A percentile compares a stretch with the other conserved stretches of the same genome.
Conservation (phyloP, 73 alveolate species). For the Stentor coeruleus region DNA sequence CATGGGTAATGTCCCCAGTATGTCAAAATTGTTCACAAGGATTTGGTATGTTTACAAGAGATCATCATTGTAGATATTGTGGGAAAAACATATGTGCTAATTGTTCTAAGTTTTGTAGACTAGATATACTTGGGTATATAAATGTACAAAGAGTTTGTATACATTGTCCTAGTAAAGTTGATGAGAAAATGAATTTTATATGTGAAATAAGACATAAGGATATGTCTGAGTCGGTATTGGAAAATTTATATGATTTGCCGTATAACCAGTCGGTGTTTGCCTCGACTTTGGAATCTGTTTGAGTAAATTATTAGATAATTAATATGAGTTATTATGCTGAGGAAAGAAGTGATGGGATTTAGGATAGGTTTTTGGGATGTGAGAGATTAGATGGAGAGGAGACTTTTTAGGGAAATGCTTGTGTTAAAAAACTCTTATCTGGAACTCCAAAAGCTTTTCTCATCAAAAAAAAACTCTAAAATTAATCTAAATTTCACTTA, state of each 20-base stretch:
- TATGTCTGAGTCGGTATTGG: not conserved
- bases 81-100: not conserved
- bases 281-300: too few relatives aligned
- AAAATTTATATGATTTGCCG: not conserved
- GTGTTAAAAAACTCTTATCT: too few relatives aligned
- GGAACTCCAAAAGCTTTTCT: too few relatives aligned
- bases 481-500: too few relatives aligned
- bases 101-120: not conserved
- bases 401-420: too few relatives aligned
- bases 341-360: too few relatives aligned
- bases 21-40: not conserved
- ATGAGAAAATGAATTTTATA: too few relatives aligned
- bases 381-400: too few relatives aligned
- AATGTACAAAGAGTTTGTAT: not conserved
- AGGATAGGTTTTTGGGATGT: too few relatives aligned
- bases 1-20: not conserved
- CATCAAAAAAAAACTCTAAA: too few relatives aligned
- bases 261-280: constrained; percentile 7
- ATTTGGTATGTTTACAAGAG: not conserved
- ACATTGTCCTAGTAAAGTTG: not conserved
- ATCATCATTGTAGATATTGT: not conserved
- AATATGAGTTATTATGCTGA: too few relatives aligned
- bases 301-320: too few relatives aligned
- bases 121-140: not conserved
- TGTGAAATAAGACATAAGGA: not conserved